Base-by-base conservation (phyloP, 2,329 filamentous ascomycete genomes). In the Pseudocercospora pini-densiflorae region DNA sequence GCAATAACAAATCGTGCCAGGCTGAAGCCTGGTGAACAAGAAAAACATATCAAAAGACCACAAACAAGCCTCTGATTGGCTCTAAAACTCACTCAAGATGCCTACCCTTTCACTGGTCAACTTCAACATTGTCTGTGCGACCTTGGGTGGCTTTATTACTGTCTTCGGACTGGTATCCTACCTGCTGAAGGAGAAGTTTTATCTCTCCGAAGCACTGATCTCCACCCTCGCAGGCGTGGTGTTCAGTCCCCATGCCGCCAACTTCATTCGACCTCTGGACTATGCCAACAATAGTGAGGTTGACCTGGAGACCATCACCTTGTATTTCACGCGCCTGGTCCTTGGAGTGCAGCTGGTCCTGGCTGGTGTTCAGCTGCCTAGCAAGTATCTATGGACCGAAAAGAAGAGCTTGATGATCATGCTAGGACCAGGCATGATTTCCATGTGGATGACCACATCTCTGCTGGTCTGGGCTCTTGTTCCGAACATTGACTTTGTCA, bases 91-190 rank as follows among this genome's bases (percentile, higher is more conserved):
- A 51, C 21, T 47, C 47, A 69, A 24, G n/a, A 88, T 90, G 88
- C 87, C 88, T 67, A 87, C 83, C 51, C 82, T 93, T 4, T 70
- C 65, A 31, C 62, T 69, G 36, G 51, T 86, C 69, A 91, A 93
- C 77, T 97, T 97, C 84, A 96, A 97, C 79, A 91, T 95, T 70
- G 87, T 93, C 62, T 89, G 92, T 76, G 90, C 91, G 61, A 87
- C 92, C 7, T 80, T 97, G 12, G 94, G 94, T 14, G 94, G 92
- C 1, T 97, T 96, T 81, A 89, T 97, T 68, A 93, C 92, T 0
- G 72, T 96, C n/a, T 97, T 97, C 75, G 93, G 93, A 3, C 82
- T 97, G 51, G 92, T 97, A 0, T 97, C 93, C 0, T 97, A 93
- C 76, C 85, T 97, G 19, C 85, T 92, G 76, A 97, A 97, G 77